These are phyloP conservation scores for Gracilaria domingensis DNA, from an alignment of 23 red algal genomes.

Conservation along the genomic window DNA sequence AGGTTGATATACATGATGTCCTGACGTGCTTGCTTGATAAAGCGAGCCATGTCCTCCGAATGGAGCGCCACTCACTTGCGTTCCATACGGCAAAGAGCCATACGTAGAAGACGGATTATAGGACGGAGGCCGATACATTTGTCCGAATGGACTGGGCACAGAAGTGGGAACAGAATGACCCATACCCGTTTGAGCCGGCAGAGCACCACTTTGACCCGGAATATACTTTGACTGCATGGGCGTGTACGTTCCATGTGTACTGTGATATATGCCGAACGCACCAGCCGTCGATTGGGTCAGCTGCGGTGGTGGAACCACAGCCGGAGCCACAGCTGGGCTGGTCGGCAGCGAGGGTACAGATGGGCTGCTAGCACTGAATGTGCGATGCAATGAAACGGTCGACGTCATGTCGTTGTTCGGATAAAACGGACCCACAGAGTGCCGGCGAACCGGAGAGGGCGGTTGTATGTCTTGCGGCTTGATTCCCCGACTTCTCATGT, in stretches of 20 bases:
- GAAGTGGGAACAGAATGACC: background rate
- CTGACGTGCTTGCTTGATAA: background rate
- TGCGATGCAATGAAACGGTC: background rate
- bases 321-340: background rate
- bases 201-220: background rate
- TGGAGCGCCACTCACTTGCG: background rate
- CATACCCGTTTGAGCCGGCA: background rate
- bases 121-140: background rate
- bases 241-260: background rate
- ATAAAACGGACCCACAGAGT: constrained; percentile 1
- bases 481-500: constrained; percentile 63
- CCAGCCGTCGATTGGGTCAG: background rate
- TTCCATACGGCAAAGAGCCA: background rate
- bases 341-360: background rate
- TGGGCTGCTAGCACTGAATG: background rate
- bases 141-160: background rate
- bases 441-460: background rate
- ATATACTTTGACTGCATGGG: background rate
- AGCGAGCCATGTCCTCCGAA: background rate
- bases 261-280: background rate
- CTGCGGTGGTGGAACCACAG: too few relatives aligned
- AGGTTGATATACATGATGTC: constrained; percentile 12
- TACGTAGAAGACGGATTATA: background rate
- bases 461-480: constrained; percentile 63
- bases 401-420: background rate